Base-by-base conservation (phyloP, 106 monocot species). In the Phalaenopsis aphrodite region DNA sequence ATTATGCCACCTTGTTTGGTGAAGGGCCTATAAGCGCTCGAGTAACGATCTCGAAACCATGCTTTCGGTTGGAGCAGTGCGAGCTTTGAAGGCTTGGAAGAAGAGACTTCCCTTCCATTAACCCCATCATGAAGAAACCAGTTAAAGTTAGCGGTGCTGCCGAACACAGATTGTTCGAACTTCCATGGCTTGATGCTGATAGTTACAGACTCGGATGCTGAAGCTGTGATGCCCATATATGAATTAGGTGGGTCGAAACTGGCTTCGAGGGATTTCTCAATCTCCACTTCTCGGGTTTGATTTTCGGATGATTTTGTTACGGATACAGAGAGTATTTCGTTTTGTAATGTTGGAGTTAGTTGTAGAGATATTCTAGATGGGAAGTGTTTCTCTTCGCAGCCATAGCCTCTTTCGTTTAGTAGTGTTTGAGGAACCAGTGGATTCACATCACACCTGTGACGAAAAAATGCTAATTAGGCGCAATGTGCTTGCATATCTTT, bases 1-100 rank as follows among this genome's bases (percentile, higher is more conserved):
- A 93, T 86, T 41, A 95, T 86, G 30, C 95, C 95, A 42, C 93
- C 93, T 78, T 89, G 78, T 77, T 85, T 93, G 0, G 95, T 95
- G 80, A 95, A 95, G 5, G 93, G 95, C 76, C 95, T 79, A 69
- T 93, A 87, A 19, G 80, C 89, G 65, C 85, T 91, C 8, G 90
- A 80, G 68, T 93, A 91, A 10, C 91, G 78, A 56, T 95, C 84
- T 61, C 91, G 77, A 71, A 93, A 95, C 95, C 93, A 91, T 24
- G 86, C 73, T 52, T 76, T 79, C 0, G 83, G 92, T 69, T 87
- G 90, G 45, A 95, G 38, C 42, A 95, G 49, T 2, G 83, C 55
- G 9, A 90, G 19, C 83, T 86, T 95, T 46, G 91, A 91, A 24
- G 95, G 93, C 79, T 79, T 89, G 14, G 91, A 87, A 8, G 95